Evolutionary conservation across 2,329 filamentous ascomycete genomes (phyloP).

Genomic region (Calonectria leucothoes): DNA sequence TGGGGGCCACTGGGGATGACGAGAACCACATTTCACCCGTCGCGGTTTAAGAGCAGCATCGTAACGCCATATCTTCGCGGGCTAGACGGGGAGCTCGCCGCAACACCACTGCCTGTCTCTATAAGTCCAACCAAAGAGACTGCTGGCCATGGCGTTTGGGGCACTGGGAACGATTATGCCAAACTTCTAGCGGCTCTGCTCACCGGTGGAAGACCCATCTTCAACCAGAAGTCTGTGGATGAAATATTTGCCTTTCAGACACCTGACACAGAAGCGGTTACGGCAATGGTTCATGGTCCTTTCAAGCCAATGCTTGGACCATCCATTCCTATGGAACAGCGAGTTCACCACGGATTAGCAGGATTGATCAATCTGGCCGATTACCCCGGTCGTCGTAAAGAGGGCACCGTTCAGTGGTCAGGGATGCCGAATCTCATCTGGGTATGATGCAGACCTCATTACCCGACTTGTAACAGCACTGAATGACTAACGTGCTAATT

Average conservation of each 20-base stretch:
- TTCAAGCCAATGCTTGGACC: neutral
- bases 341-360: neutral
- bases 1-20: conserved; percentile 3
- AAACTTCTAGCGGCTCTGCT: conserved; percentile 2
- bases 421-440: conserved; percentile 6
- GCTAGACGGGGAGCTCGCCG: neutral
- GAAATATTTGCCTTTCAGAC: conserved; percentile 3
- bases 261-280: neutral
- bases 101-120: neutral
- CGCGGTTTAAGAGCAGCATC: neutral
- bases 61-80: neutral
- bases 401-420: neutral
- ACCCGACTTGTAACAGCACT: no score
- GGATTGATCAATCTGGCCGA: neutral
- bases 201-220: neutral
- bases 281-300: neutral
- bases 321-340: neutral
- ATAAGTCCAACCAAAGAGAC: neutral
- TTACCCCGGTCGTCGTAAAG: neutral
- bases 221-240: neutral
- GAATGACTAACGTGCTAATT: neutral
- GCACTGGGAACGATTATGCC: neutral
- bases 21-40: neutral
- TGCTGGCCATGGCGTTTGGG: conserved; percentile 1
- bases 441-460: neutral